phyloP scores from a whole-genome alignment of 768 basidiomycete species.

The Amanita phalloides region DNA sequence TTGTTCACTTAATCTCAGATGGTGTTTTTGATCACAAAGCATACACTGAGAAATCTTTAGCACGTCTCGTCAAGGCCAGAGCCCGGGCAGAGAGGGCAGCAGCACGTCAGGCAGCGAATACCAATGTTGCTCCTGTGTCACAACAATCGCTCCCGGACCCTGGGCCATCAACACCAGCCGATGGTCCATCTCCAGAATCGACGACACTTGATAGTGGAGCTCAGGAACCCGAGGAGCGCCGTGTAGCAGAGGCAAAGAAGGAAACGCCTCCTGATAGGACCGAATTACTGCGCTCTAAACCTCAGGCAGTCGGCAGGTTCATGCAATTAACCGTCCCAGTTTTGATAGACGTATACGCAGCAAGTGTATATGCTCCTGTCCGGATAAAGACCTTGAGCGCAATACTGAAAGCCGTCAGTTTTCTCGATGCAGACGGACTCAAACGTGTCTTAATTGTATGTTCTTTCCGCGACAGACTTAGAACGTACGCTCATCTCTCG shows the following conservation, averaged over 20 bases:
- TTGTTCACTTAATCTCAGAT: conserved; percentile 35
- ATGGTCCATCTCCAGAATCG: conserved; percentile 18
- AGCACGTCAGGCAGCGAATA: conserved; percentile 42
- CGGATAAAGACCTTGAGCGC: conserved; percentile 84
- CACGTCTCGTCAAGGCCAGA: conserved; percentile 69
- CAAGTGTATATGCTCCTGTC: conserved; percentile 82
- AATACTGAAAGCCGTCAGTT: conserved; percentile 85
- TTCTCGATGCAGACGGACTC: conserved; percentile 68
- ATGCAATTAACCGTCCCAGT: conserved; percentile 88
- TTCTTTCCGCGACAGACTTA: conserved; percentile 6
- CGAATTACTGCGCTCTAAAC: conserved; percentile 64
- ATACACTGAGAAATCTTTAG: conserved; percentile 81
- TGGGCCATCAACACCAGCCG: conserved; percentile 13
- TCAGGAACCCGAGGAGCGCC: conserved; percentile 31
- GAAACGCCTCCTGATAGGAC: conserved; percentile 44
- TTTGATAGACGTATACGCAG: conserved; percentile 97
- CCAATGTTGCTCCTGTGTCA: conserved; percentile 16
- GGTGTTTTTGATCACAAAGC: conserved; percentile 91
- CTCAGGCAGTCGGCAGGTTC: conserved; percentile 72
- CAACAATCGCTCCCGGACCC: conserved; percentile 12
- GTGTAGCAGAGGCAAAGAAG: conserved; percentile 20
- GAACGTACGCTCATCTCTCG: conserved; percentile 5
- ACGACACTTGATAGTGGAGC: conserved; percentile 17
- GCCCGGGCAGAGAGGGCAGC: conserved; percentile 74
- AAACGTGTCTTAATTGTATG: conserved; percentile 69